Percentiles rank a stretch among this genome's conserved stretches.
Conservation (phyloP, 1,139 yeast genomes). For the Schwanniomyces etchellsii region DNA sequence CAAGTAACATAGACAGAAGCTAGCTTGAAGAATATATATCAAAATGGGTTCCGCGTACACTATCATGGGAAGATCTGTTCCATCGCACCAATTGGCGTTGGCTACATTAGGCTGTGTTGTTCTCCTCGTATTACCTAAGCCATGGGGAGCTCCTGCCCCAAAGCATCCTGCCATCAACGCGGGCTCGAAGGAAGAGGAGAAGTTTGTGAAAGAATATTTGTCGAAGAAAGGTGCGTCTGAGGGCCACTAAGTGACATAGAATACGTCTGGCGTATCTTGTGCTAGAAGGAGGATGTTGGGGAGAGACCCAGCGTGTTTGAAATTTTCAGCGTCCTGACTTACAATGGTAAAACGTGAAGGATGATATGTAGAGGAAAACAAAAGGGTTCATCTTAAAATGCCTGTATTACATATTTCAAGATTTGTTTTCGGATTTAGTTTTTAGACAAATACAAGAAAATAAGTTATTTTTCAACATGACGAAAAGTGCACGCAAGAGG, state of each 20-base stretch:
- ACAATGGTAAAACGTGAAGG: no score
- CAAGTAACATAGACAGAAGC: no score
- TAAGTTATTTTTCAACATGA: no score
- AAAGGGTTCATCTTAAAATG: no score
- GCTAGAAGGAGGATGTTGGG: background rate
- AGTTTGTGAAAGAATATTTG: slow-evolving; percentile 49
- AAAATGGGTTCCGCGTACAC: slow-evolving; percentile 77
- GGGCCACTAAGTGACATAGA: slow-evolving; percentile 26
- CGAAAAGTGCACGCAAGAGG: no score
- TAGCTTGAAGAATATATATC: no score
- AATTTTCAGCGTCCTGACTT: no score
- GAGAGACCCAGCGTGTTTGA: background rate
- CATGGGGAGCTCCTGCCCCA: slow-evolving; percentile 59
- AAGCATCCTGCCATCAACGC: slow-evolving; percentile 69
- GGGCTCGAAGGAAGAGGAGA: slow-evolving; percentile 81
- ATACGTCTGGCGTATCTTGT: background rate
- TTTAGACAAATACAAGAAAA: no score
- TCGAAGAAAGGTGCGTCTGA: slow-evolving; percentile 28
- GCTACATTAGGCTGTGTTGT: slow-evolving; percentile 64
- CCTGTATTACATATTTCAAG: no score
- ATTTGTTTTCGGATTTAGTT: no score
- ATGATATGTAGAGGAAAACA: no score
- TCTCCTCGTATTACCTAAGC: slow-evolving; percentile 59
- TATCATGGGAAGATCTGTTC: slow-evolving; percentile 71
- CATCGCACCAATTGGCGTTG: slow-evolving; percentile 66